Conservation (phyloP, 768 basidiomycete genomes). For the Termitomyces sp. region DNA sequence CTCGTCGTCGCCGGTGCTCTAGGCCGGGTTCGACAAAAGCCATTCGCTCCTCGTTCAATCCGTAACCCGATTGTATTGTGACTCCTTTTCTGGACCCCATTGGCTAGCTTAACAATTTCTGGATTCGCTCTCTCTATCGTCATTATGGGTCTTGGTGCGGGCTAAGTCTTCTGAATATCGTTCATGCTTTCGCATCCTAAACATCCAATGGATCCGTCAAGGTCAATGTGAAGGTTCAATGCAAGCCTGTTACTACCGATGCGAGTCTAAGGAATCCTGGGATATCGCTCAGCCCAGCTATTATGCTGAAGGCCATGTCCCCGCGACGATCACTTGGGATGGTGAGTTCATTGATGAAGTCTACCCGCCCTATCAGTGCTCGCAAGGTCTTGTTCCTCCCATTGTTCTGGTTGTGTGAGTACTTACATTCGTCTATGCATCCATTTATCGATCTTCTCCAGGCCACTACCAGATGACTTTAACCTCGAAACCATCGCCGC, state of each 20-base stretch:
- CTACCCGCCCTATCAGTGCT: constrained; percentile 37
- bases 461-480: neutral
- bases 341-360: constrained; percentile 54
- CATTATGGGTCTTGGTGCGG: constrained; percentile 1
- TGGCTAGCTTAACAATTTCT: constrained; percentile 41
- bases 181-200: neutral
- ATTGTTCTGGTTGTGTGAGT: constrained; percentile 42
- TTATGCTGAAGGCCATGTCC: constrained; percentile 26
- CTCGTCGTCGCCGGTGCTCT: neutral
- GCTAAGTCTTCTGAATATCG: neutral
- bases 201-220: constrained; percentile 35
- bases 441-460: neutral
- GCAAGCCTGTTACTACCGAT: constrained; percentile 12
- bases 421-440: neutral
- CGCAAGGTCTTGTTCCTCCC: constrained; percentile 51
- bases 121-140: constrained; percentile 20
- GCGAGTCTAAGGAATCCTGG: neutral
- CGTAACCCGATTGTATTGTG: neutral
- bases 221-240: constrained; percentile 43
- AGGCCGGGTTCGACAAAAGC: neutral
- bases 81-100: neutral
- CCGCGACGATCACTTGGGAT: constrained; percentile 43
- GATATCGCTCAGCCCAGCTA: neutral
- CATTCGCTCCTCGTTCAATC: neutral
- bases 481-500: neutral